These are phyloP conservation scores for Halophytophthora batemanensis DNA, from an alignment of 352 stramenopile species.

Conservation along the genomic window DNA sequence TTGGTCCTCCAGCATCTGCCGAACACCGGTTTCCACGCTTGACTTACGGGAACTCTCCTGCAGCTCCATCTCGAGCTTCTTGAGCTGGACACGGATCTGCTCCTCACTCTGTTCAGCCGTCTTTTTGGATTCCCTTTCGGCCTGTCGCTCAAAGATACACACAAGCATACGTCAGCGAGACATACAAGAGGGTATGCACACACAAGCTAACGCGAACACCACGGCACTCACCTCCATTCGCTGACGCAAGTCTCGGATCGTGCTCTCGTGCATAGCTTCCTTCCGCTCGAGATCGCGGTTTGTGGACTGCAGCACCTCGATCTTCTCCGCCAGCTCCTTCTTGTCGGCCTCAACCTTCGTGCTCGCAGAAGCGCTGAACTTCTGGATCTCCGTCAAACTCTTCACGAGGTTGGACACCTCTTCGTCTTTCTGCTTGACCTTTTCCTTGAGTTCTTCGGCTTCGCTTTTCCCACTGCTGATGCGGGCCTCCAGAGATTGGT, in stretches of 20 bases:
- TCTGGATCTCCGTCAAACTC: conserved; percentile 75
- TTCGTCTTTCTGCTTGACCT: conserved; percentile 63
- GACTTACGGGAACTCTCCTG: conserved; percentile 55
- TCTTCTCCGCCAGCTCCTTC: conserved; percentile 57
- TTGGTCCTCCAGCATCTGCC: conserved; percentile 71
- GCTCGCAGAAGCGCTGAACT: conserved; percentile 59
- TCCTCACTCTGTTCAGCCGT: conserved; percentile 36
- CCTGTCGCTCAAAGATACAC: conserved; percentile 13
- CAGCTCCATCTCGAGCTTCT: conserved; percentile 44
- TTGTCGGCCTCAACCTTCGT: conserved; percentile 70
- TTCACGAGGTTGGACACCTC: conserved; percentile 64
- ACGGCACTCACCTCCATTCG: conserved; percentile 40
- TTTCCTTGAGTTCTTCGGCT: conserved; percentile 48
- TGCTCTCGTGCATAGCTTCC: conserved; percentile 38
- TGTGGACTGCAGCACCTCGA: conserved; percentile 47
- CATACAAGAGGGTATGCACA: not conserved
- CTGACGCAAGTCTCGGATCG: conserved; percentile 45
- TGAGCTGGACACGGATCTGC: conserved; percentile 31
- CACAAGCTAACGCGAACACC: not conserved
- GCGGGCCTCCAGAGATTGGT: conserved; percentile 49
- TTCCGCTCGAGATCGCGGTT: conserved; percentile 50
- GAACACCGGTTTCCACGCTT: conserved; percentile 57
- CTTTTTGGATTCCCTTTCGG: conserved; percentile 21
- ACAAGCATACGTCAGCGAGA: conserved; percentile 3
- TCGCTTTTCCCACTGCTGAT: conserved; percentile 32